Evolutionary conservation across 768 basidiomycete genomes (phyloP).

Genomic region (Dacryopinax spathularia): DNA sequence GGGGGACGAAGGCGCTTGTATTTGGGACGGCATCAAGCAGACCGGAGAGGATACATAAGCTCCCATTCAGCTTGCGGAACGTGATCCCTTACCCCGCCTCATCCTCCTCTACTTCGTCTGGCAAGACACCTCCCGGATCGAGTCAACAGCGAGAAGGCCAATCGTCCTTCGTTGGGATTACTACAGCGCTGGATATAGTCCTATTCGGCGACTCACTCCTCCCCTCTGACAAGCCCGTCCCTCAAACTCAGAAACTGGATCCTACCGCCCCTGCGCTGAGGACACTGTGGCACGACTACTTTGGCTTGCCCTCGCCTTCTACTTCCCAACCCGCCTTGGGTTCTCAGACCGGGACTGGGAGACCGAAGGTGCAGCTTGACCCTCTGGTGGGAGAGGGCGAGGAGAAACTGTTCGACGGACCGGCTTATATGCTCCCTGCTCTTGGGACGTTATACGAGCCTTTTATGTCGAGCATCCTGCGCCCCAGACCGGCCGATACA

Average conservation of each 20-base stretch:
- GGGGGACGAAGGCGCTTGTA: constrained; percentile 25
- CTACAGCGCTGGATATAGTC: constrained; percentile 47
- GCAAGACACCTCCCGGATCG: too few relatives aligned
- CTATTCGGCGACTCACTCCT: constrained; percentile 47
- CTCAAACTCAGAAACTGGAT: constrained; percentile 28
- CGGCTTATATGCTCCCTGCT: constrained; percentile 65
- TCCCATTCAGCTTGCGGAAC: constrained; percentile 54
- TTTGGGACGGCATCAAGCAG: constrained; percentile 35
- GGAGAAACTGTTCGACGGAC: constrained; percentile 43
- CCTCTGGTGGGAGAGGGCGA: constrained; percentile 28
- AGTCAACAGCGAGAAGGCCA: constrained; percentile 20
- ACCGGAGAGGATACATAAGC: constrained; percentile 30
- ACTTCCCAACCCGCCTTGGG: constrained; percentile 27
- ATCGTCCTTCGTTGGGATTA: constrained; percentile 57
- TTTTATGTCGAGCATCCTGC: constrained; percentile 36
- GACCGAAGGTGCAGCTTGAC: constrained; percentile 21
- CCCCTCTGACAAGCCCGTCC: constrained; percentile 22
- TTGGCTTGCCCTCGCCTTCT: constrained; percentile 67
- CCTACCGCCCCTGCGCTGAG: constrained; percentile 25
- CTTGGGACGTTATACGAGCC: constrained; percentile 56
- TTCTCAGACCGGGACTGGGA: constrained; percentile 15
- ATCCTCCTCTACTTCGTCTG: too few relatives aligned
- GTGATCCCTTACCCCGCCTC: constrained; percentile 29
- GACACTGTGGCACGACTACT: constrained; percentile 82
- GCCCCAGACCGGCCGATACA: not conserved